Conservation (phyloP, 352 stramenopile species). For the Aphanomyces euteiches region DNA sequence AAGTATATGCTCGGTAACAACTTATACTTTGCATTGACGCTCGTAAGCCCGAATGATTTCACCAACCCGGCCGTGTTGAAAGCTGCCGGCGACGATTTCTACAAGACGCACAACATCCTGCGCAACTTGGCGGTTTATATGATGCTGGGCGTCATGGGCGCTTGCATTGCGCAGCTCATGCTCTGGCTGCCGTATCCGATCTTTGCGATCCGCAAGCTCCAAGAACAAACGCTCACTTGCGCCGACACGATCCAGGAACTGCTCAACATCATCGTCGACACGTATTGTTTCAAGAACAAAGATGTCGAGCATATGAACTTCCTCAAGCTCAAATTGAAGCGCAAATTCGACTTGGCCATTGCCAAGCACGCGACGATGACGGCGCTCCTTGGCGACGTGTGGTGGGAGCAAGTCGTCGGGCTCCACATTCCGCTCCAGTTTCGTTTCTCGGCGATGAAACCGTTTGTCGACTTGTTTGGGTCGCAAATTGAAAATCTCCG, state of each 20-base stretch:
- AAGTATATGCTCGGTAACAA: constrained; percentile 82
- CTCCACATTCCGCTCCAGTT: constrained; percentile 66
- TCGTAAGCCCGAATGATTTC: constrained; percentile 51
- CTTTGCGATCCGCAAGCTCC: constrained; percentile 59
- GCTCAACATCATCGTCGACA: constrained; percentile 75
- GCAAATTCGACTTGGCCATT: constrained; percentile 56
- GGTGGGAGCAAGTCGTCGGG: constrained; percentile 76
- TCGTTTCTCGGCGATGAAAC: constrained; percentile 62
- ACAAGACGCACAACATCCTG: constrained; percentile 46
- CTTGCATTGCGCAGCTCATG: constrained; percentile 59
- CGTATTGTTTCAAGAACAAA: constrained; percentile 86
- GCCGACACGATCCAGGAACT: constrained; percentile 59
- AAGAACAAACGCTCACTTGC: constrained; percentile 42
- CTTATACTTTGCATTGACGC: constrained; percentile 76
- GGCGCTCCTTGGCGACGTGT: constrained; percentile 57
- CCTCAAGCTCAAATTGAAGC: constrained; percentile 59
- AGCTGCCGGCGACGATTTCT: background rate
- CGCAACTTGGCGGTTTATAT: constrained; percentile 72
- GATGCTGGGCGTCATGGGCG: constrained; percentile 60
- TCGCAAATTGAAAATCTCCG: constrained; percentile 61
- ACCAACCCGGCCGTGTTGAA: constrained; percentile 41
- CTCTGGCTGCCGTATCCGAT: constrained; percentile 77
- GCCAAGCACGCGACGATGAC: constrained; percentile 54
- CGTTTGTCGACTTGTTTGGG: constrained; percentile 57
- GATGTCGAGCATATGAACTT: constrained; percentile 83